Evolutionary conservation across 768 basidiomycete genomes (phyloP), one percentile per base, ranked within the genome.

Genomic region (Pleurotus djamor): DNA sequence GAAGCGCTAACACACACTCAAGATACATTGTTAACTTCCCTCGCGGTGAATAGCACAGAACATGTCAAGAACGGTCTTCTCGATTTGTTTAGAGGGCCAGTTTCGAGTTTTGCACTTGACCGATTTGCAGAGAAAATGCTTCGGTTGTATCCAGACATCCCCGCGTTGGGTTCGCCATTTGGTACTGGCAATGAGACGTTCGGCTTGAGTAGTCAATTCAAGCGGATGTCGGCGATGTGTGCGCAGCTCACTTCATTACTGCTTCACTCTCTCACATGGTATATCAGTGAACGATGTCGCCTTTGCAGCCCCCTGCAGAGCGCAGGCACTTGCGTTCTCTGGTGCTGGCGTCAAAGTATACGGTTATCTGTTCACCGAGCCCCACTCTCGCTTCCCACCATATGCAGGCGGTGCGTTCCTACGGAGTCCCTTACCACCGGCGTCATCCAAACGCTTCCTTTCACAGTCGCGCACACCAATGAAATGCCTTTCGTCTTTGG

Each of bases 101-200:
- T 66, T 63, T 14, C 61, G 65, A 12, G 61, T 62, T 21, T 59
- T 45, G 4, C 61, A 58, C 3, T 72, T 4, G 44, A 62, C 13
- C 52, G 51, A 1, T 69, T 70, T 1, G 60, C 68, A 3, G 63
- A 71, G 5, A 60, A 57, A 14, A 32, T 80, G 0, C 58, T 79
- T 0, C 59, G 74, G 16, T 61, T 78, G 2, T 82, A 82, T 63
- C 79, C 80, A 0, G 67, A 78, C 55, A 65, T 69, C 38, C 75
- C 80, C n/a, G 66, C 76, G 10, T 59, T 70, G 35, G 81, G 81
- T 3, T 76, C 77, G 0, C 81, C 81, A 0, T 83, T 73, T 60
- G 70, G 69, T 12, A 82, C 80, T 2, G 79, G 81, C 5, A 72
- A 74, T 59, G 64, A 78, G 16, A 77, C 78, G 0, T 81, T 80